A percentile compares a stretch with the other conserved stretches of the same genome.
Evolutionary conservation across 164 flowering plant genomes (phyloP).

Genomic region (Taxillus chinensis): DNA sequence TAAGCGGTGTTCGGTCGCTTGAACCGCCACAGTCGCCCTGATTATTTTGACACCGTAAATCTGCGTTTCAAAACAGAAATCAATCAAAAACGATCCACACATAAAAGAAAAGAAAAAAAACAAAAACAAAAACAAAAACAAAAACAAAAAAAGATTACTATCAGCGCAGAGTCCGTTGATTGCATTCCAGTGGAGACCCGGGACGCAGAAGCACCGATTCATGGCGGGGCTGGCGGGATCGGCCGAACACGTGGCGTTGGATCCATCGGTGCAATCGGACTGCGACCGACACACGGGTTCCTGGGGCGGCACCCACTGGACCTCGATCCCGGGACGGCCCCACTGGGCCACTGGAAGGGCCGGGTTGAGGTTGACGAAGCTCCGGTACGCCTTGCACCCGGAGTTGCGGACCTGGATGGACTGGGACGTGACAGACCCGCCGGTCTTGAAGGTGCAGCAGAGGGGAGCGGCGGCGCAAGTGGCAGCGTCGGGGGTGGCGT

Average conservation of each 20-base stretch:
- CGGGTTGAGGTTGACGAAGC: constrained; percentile 38
- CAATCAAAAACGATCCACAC: not conserved
- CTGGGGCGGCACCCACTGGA: constrained; percentile 39
- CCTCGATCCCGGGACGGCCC: constrained; percentile 41
- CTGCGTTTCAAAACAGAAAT: constrained; percentile 12
- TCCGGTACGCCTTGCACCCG: constrained; percentile 44
- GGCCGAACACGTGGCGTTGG: constrained; percentile 29
- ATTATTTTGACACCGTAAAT: constrained; percentile 16
- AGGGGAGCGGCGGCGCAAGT: constrained; percentile 18
- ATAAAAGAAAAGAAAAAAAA: not conserved
- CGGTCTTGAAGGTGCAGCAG: constrained; percentile 45
- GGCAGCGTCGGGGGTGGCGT: constrained; percentile 13
- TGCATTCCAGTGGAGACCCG: constrained; percentile 37
- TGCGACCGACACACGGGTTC: constrained; percentile 34
- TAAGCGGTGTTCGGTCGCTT: constrained; percentile 21
- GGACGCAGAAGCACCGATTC: constrained; percentile 38
- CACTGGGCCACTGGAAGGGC: constrained; percentile 27
- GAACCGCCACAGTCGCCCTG: constrained; percentile 23
- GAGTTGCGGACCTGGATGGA: constrained; percentile 22
- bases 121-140: not conserved
- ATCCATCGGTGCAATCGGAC: constrained; percentile 27
- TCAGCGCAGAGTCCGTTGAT: constrained; percentile 26
- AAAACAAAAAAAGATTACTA: constrained; percentile 13
- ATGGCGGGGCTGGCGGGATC: constrained; percentile 18
- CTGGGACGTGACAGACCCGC: constrained; percentile 39